Evolutionary conservation across 805 yeast genomes (phyloP), one percentile per base, ranked within the genome.

Genomic region (Cephaloascus fragrans): DNA sequence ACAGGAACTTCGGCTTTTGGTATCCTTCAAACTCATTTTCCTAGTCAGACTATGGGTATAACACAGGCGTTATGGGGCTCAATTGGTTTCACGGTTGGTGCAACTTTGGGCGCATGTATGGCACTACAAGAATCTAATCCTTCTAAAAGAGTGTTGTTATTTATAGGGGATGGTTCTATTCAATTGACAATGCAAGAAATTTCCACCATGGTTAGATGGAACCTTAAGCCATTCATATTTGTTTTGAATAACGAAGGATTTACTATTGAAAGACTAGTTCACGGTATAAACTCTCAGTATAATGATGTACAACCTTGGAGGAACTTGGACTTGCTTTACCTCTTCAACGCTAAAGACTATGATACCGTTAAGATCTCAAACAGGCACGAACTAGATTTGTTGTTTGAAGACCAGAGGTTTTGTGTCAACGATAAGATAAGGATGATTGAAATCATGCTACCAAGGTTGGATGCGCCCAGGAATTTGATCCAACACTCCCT

Each of bases 111-210:
- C 32, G 59, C 56, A 3, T 56, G 47, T 32, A 50, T 51, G 52
- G 59, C 57, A 1, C 56, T 56, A 4, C 47, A 52, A 40, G 59
- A 54, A n/a, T n/a, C n/a, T 31, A 16, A 31, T 31, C 17, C 18
- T 31, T n/a, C 15, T 6, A 54, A 56, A 49, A 52, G 68, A 50
- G 67, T 60, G 36, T 51, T 62, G 32, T 50, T 62, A 44, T 62
- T 62, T 41, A 63, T 62, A n/a, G 68, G 68, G 35, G 68, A 62
- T 45, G 68, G 68, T 35, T 61, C 68, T 12, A 59, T 62, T 49
- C 68, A 62, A 41, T 53, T 62, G 41, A 61, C 67, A 2, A 65
- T 59, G n/a, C 68, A 62, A 42, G 68, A 62, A 38, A 56, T 62
- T 40, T 57, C 62, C 32, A 50, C 67, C 26, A 60, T 62, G 65